Evolutionary conservation across 2,329 filamentous ascomycete species (phyloP).

Genomic region (Aspergillus sp.): DNA sequence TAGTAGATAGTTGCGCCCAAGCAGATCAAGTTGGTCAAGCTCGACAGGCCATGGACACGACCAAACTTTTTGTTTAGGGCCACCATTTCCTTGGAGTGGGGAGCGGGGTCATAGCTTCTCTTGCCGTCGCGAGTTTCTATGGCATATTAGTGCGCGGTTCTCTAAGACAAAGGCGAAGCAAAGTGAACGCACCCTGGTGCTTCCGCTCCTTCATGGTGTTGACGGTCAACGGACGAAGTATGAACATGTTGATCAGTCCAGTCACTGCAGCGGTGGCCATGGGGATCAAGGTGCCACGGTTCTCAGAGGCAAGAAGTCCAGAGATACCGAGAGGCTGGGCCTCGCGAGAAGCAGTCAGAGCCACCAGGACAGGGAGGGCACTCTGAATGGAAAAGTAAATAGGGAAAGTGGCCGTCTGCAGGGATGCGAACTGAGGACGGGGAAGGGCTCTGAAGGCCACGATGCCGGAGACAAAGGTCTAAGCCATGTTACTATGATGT

Average conservation of each 20-base stretch:
- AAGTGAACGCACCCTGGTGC: slow-evolving; percentile 64
- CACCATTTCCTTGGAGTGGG: slow-evolving; percentile 83
- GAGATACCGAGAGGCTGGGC: slow-evolving; percentile 28
- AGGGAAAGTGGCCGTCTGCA: slow-evolving; percentile 75
- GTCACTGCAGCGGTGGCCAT: slow-evolving; percentile 69
- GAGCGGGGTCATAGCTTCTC: slow-evolving; percentile 74
- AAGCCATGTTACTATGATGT: slow-evolving; percentile 1
- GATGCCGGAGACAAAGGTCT: slow-evolving; percentile 74
- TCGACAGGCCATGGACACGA: slow-evolving; percentile 76
- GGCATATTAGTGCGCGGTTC: not conserved
- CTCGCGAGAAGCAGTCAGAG: slow-evolving; percentile 75
- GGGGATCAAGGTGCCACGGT: slow-evolving; percentile 65
- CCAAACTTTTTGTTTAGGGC: slow-evolving; percentile 76
- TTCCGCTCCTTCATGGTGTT: slow-evolving; percentile 73
- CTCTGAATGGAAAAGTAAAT: slow-evolving; percentile 87
- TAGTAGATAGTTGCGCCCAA: slow-evolving; percentile 73
- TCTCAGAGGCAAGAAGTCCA: slow-evolving; percentile 51
- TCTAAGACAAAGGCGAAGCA: not conserved
- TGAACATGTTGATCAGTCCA: slow-evolving; percentile 67
- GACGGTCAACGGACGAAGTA: slow-evolving; percentile 74
- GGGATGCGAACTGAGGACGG: slow-evolving; percentile 73
- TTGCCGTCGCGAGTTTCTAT: slow-evolving; percentile 83
- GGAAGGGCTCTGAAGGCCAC: slow-evolving; percentile 75
- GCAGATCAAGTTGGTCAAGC: slow-evolving; percentile 72
- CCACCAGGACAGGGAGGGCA: slow-evolving; percentile 68